A percentile compares a stretch with the other conserved stretches of the same genome.
These are phyloP conservation scores for Quaeritorhiza haematococci DNA, from an alignment of 371 early-diverging fungal species.

Conservation along the genomic window DNA sequence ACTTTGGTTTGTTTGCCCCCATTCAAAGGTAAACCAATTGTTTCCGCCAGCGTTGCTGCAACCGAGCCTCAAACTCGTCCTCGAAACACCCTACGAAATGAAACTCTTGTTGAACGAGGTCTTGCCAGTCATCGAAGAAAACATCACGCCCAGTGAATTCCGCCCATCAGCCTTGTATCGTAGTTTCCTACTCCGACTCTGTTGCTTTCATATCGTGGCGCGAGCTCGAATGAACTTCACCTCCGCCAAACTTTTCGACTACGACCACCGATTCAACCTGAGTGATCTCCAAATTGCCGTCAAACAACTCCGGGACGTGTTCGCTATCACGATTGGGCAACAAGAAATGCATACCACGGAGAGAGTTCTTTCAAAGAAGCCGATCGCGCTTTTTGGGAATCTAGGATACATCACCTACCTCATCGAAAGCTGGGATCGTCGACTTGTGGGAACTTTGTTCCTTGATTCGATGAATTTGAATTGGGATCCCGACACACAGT, in stretches of 20 bases:
- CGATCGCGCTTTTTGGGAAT: neutral
- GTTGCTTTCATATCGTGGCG: conserved; percentile 6
- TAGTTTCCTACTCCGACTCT: conserved; percentile 7
- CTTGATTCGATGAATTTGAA: conserved; percentile 2
- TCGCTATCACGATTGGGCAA: neutral
- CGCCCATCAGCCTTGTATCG: conserved; percentile 8
- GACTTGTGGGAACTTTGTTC: conserved; percentile 10
- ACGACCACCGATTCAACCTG: neutral
- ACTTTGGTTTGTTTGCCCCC: no score
- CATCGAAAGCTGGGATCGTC: neutral
- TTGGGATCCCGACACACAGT: neutral
- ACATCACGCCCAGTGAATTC: conserved; percentile 17
- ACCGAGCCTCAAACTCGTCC: neutral
- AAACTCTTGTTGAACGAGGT: neutral
- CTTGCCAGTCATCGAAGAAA: conserved; percentile 9
- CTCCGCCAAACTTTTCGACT: neutral
- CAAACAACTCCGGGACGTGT: conserved; percentile 2
- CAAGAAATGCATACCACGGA: neutral
- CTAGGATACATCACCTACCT: neutral
- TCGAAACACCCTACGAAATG: neutral
- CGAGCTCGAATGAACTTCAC: neutral
- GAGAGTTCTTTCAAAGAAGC: neutral
- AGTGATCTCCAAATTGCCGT: neutral
- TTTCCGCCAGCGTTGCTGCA: neutral
- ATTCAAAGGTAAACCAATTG: neutral